phyloP scores from a whole-genome alignment of 2,329 filamentous ascomycete genomes.

The Ascochyta pisi region DNA sequence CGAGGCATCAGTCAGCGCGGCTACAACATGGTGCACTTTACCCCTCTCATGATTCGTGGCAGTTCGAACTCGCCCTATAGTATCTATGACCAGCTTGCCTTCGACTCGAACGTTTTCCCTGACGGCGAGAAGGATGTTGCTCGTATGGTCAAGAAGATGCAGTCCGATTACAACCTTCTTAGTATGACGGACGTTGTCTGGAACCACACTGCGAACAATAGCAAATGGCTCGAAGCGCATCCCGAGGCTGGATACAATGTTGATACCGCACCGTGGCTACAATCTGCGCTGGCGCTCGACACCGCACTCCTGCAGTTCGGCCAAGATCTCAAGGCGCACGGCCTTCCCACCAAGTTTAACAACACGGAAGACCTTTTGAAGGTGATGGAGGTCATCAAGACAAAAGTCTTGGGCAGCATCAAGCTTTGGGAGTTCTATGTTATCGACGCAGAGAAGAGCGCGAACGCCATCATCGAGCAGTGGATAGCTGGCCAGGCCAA shows the following conservation, averaged over 20 bases:
- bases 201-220: slow-evolving; percentile 97
- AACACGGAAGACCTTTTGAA: slow-evolving; percentile 74
- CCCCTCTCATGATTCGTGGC: slow-evolving; percentile 86
- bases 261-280: slow-evolving; percentile 79
- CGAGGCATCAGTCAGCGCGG: slow-evolving; percentile 86
- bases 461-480: slow-evolving; percentile 70
- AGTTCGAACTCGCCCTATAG: slow-evolving; percentile 97
- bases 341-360: slow-evolving; percentile 77
- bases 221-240: slow-evolving; percentile 90
- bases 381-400: slow-evolving; percentile 85
- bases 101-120: slow-evolving; percentile 83
- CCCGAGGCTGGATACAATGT: slow-evolving; percentile 96
- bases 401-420: slow-evolving; percentile 76
- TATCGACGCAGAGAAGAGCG: slow-evolving; percentile 76
- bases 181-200: slow-evolving; percentile 95
- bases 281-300: slow-evolving; percentile 76
- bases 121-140: slow-evolving; percentile 83
- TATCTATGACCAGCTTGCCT: slow-evolving; percentile 87
- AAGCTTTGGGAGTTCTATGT: slow-evolving; percentile 95
- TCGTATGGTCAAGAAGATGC: slow-evolving; percentile 78
- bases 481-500: slow-evolving; percentile 71
- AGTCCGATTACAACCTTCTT: slow-evolving; percentile 82
- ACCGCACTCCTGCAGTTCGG: slow-evolving; percentile 72
- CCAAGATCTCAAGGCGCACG: slow-evolving; percentile 67
- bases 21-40: slow-evolving; percentile 99